Evolutionary conservation across 352 stramenopile genomes (phyloP).

Genomic region (Elongisporangium anandrum): DNA sequence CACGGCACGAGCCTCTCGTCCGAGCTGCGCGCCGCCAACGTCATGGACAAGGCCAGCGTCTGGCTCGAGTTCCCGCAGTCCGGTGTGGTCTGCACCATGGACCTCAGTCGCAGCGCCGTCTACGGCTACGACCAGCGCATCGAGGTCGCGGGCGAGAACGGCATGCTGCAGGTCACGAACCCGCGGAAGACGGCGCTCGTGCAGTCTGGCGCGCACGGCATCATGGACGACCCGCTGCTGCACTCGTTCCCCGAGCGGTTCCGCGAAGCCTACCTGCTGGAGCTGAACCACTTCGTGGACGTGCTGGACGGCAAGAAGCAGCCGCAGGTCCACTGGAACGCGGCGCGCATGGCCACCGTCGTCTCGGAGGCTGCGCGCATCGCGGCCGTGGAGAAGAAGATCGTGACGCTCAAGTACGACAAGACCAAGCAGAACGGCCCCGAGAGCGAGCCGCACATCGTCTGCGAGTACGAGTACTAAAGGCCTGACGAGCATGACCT

Average conservation of each 20-base stretch:
- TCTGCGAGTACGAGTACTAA: conserved; percentile 54
- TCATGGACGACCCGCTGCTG: conserved; percentile 44
- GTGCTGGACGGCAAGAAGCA: conserved; percentile 34
- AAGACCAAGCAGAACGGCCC: conserved; percentile 41
- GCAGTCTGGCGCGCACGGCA: conserved; percentile 39
- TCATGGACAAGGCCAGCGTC: conserved; percentile 83
- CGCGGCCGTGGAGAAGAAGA: conserved; percentile 55
- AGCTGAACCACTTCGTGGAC: conserved; percentile 82
- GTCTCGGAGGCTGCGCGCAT: conserved; percentile 69
- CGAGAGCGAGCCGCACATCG: conserved; percentile 40
- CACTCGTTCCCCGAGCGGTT: conserved; percentile 92
- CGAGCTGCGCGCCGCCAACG: conserved; percentile 57
- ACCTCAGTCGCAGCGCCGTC: conserved; percentile 74
- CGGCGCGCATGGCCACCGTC: conserved; percentile 72
- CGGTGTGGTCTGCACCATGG: conserved; percentile 87
- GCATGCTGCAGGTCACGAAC: conserved; percentile 78
- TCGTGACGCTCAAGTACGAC: conserved; percentile 58
- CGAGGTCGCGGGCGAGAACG: conserved; percentile 78
- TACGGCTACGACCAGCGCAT: conserved; percentile 93
- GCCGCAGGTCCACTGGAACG: conserved; percentile 62
- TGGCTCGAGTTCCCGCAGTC: conserved; percentile 65
- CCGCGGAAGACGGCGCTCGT: conserved; percentile 56
- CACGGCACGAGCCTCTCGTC: conserved; percentile 67
- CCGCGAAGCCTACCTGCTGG: conserved; percentile 73
- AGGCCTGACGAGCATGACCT: not conserved